These are phyloP conservation scores for Penicillium sp. DNA, from an alignment of 2,329 filamentous ascomycete genomes.

Conservation along the genomic window DNA sequence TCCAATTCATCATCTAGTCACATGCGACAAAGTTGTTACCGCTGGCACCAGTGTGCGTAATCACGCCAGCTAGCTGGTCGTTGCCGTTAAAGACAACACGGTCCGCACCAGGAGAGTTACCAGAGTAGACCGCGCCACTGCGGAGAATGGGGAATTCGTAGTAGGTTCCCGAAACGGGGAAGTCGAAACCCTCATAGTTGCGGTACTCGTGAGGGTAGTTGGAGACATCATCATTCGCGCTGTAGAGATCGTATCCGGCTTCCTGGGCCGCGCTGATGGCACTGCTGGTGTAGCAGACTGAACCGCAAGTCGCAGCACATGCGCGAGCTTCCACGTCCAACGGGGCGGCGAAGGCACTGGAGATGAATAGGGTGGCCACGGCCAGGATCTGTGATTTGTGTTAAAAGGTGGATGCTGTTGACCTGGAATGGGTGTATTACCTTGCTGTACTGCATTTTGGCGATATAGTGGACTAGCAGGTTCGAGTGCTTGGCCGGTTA, in stretches of 20 bases:
- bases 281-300: constrained; percentile 43
- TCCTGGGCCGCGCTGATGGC: constrained; percentile 45
- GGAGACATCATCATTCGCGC: constrained; percentile 28
- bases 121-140: constrained; percentile 45
- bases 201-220: constrained; percentile 54
- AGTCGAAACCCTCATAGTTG: constrained; percentile 56
- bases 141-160: constrained; percentile 55
- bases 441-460: constrained; percentile 23
- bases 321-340: constrained; percentile 32
- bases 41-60: constrained; percentile 62
- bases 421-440: constrained; percentile 5
- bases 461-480: neutral
- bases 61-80: constrained; percentile 53
- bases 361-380: constrained; percentile 18
- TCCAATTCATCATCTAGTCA: constrained; percentile 6
- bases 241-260: constrained; percentile 46
- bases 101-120: constrained; percentile 58
- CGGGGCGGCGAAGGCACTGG: constrained; percentile 22
- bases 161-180: constrained; percentile 50
- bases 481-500: neutral
- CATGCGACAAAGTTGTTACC: constrained; percentile 63
- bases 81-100: constrained; percentile 55
- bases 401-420: neutral
- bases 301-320: constrained; percentile 48
- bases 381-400: constrained; percentile 11